phyloP scores from a whole-genome alignment of 176 grass and related monocot genomes.

The Tillandsia fasciculata region DNA sequence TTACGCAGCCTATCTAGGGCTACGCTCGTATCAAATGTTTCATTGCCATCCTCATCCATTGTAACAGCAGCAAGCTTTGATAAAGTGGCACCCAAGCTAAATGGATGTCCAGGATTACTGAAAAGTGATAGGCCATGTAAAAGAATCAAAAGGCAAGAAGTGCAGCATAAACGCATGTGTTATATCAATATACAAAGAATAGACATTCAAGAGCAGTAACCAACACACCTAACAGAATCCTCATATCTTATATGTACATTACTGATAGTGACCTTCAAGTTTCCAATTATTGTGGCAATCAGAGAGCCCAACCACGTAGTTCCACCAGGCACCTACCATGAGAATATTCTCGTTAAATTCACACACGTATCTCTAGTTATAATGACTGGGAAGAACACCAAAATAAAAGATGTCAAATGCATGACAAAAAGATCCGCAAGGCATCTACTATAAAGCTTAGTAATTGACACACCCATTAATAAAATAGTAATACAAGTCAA shows the following conservation, averaged over 20 bases:
- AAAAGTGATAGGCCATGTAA: not conserved
- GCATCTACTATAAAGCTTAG: too few relatives aligned
- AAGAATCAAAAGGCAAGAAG: not conserved
- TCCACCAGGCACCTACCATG: conserved; percentile 49
- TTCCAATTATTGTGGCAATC: conserved; percentile 86
- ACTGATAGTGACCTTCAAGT: conserved; percentile 96
- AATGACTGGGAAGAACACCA: too few relatives aligned
- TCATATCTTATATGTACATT: conserved; percentile 98
- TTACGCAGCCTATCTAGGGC: conserved; percentile 94
- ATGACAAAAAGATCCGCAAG: too few relatives aligned
- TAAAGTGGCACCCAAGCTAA: conserved; percentile 80
- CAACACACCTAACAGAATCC: conserved; percentile 73
- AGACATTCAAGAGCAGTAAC: conserved; percentile 17
- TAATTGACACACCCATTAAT: not conserved
- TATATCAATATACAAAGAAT: not conserved
- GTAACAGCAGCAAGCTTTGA: conserved; percentile 92
- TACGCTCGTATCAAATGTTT: conserved; percentile 96
- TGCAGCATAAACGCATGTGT: too few relatives aligned
- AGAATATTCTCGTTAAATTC: conserved; percentile 1
- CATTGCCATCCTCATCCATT: conserved; percentile 82
- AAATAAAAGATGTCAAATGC: too few relatives aligned
- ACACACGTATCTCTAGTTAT: too few relatives aligned
- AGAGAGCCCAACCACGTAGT: conserved; percentile 88
- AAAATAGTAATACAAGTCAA: not conserved
- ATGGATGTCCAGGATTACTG: conserved; percentile 88